Evolutionary conservation across 2,329 filamentous ascomycete genomes (phyloP).

Genomic region (Penicillium sp.): DNA sequence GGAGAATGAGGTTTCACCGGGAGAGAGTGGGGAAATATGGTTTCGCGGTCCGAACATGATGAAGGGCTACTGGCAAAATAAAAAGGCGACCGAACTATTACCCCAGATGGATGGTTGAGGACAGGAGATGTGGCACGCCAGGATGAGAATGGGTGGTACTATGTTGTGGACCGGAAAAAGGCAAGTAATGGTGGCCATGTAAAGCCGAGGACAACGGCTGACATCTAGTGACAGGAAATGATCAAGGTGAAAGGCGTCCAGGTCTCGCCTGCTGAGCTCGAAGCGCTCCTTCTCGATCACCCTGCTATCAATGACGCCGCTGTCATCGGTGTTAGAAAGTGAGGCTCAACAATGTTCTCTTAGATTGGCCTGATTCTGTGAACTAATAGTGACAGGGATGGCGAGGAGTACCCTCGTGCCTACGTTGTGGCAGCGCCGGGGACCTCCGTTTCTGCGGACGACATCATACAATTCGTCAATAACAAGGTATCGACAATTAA

Average conservation of each 20-base stretch:
- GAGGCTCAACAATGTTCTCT: not conserved
- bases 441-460: not conserved
- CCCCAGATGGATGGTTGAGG: conserved; percentile 1
- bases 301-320: not conserved
- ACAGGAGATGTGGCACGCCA: conserved; percentile 2
- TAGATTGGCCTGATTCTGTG: not conserved
- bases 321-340: conserved; percentile 1
- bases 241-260: conserved; percentile 4
- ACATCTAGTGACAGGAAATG: not conserved
- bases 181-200: not conserved
- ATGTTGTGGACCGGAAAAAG: conserved; percentile 4
- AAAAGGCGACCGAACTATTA: not conserved
- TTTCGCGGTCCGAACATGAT: conserved; percentile 1
- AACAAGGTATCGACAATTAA: not conserved
- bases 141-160: not conserved
- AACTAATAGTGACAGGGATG: not conserved
- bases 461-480: not conserved
- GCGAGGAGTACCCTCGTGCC: not conserved
- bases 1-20: not conserved
- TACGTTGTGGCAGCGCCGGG: not conserved
- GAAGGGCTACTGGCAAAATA: conserved; percentile 3
- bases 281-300: conserved; percentile 2
- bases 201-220: not conserved
- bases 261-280: conserved; percentile 5
- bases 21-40: not conserved